Base-by-base conservation (phyloP, 2,329 filamentous ascomycete species). In the Pseudocercospora macadamiae region DNA sequence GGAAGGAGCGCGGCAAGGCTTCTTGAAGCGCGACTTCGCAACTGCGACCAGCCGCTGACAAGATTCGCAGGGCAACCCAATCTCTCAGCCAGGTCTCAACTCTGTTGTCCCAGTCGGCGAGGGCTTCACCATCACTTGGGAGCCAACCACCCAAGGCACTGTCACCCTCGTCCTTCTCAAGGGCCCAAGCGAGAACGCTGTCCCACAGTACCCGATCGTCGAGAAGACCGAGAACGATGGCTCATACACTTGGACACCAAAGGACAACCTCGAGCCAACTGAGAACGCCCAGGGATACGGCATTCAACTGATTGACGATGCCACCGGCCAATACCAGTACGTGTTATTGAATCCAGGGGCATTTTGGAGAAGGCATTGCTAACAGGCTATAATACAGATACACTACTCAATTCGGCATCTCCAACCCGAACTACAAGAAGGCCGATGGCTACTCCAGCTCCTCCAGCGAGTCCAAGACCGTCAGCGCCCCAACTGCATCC, bases 391-490 rank as follows among this genome's bases (percentile, higher is more conserved):
- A n/a, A n/a, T n/a, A n/a, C n/a, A n/a, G n/a, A n/a, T n/a, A 80
- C 75, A 82, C 80, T 42, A 83, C 82, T 59, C 84, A 87, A 73
- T 87, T 87, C 76, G 85, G 85, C 67, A 79, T 88, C 75, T 77
- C 75, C 61, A 81, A 81, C 69, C 55, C 70, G 45, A 59, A 71
- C 54, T 74, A 70, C 68, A 64, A 66, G 28, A 55, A 67, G 32
- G 45, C 57, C 36, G 54, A 52, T 26, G 19, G 51, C 18, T 45
- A 48, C 18, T 54, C 54, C 32, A 32, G 23, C 21, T 45, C 64
- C 54, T 39, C 59, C 36, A 34, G 23, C 53, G 36, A 55, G 34
- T 23, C 51, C 9, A 51, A 45, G 23, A 39, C 59, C 16, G 34
- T 56, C 23, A 36, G 49, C 6, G 30, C 42, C 7, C 42, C 57